Conservation (phyloP, 768 basidiomycete genomes). For the Suillus fuscotomentosus region DNA sequence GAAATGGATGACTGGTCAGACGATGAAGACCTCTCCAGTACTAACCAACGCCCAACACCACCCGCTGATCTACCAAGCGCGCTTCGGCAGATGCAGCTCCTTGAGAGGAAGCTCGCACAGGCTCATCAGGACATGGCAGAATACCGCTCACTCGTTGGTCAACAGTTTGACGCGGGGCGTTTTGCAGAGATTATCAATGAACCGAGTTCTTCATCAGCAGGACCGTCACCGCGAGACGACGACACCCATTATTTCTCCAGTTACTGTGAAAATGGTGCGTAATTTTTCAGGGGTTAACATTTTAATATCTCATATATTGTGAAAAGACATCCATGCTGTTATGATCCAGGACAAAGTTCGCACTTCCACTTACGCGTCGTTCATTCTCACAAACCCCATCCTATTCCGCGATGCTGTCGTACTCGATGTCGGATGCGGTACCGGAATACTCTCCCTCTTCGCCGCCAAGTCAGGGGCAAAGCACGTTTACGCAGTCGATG, state of each 20-base stretch:
- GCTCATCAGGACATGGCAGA: slow-evolving; percentile 62
- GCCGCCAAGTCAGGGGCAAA: slow-evolving; percentile 89
- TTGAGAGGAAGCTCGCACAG: slow-evolving; percentile 61
- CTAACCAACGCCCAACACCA: background rate
- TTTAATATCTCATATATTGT: background rate
- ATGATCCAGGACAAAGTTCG: slow-evolving; percentile 97
- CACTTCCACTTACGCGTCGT: slow-evolving; percentile 90
- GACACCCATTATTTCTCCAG: slow-evolving; percentile 94
- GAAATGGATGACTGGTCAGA: slow-evolving; percentile 76
- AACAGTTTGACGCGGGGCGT: slow-evolving; percentile 47
- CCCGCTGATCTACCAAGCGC: slow-evolving; percentile 34
- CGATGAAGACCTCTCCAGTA: slow-evolving; percentile 41
- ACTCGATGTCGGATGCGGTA: slow-evolving; percentile 95
- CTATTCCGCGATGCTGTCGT: slow-evolving; percentile 85
- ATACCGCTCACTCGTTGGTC: slow-evolving; percentile 56
- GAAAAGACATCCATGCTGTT: slow-evolving; percentile 88
- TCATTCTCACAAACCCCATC: slow-evolving; percentile 79
- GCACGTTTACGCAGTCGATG: slow-evolving; percentile 89
- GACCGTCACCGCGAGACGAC: slow-evolving; percentile 58
- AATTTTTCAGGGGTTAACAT: background rate
- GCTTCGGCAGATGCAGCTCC: slow-evolving; percentile 46
- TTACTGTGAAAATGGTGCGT: slow-evolving; percentile 81
- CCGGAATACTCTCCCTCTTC: slow-evolving; percentile 88
- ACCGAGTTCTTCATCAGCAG: slow-evolving; percentile 23
- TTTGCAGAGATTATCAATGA: slow-evolving; percentile 44